Evolutionary conservation across 164 flowering plant genomes (phyloP), one percentile per base, ranked within the genome.

Genomic region (Cinnamomum micranthum): DNA sequence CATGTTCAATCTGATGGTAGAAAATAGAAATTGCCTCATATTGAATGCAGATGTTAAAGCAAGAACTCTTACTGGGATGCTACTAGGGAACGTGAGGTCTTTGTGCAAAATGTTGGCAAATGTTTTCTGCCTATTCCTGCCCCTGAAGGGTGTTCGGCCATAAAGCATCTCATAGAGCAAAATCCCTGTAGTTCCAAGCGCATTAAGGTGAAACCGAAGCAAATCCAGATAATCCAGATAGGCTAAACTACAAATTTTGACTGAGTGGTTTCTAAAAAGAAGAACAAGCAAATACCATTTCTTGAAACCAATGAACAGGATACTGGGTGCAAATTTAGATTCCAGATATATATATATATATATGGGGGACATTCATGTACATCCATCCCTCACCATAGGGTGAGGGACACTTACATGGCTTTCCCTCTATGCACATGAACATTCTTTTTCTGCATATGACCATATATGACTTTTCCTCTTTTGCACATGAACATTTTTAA

Each of bases 131-230:
- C 99, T 88, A 69, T 93, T 95, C 80, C 93, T 95, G 71, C 99
- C 99, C 74, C 97, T 82, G 80, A 95, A 95, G 50, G 99, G 98
- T n/a, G 97, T 95, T 10, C 99, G 95, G 6, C 97, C 97, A 81
- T 95, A 95, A 28, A 93, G 91, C 99, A 95, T 92, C 87, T 95
- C 99, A 80, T 90, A 95, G 81, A 95, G 81, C 81, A 95, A 80
- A 63, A 95, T 90, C 71, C 98, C 98, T 94, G 85, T 74, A 78
- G 64, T 62, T 12, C 66, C 63, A 31, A 33, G 71, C 35, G 28
- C 65, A 66, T 70, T 52, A 33, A 23, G 65, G 22, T 68, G 15
- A 63, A 67, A 67, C 47, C 27, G 2, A 68, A 55, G 19, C 10
- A 65, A 14, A 69, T 17, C 33, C 47, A 55, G 31, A 74, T 24